Evolutionary conservation across 108 stramenopile genomes (phyloP).

Genomic region (Chaetoceros muelleri): DNA sequence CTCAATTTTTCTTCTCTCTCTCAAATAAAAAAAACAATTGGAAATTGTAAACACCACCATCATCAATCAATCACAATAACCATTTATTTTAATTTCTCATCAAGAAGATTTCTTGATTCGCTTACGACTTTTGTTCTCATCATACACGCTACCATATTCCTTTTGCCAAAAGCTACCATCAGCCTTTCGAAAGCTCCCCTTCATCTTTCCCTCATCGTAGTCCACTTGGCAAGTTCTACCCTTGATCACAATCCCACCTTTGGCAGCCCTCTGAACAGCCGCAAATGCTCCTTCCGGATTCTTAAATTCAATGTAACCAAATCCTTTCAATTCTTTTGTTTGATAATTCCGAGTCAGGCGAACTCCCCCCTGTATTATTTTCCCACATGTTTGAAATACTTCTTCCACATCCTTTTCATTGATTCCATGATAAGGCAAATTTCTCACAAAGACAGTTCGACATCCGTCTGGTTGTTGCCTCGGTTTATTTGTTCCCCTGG

Average conservation of each 20-base stretch:
- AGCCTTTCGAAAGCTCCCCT: conserved; percentile 46
- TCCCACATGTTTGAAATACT: conserved; percentile 41
- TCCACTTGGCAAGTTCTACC: conserved; percentile 53
- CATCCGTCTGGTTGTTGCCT: conserved; percentile 49
- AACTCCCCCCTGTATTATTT: conserved; percentile 53
- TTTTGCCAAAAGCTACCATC: conserved; percentile 61
- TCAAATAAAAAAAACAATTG: no score
- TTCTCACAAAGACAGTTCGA: conserved; percentile 75
- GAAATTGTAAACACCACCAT: neutral
- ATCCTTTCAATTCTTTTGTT: conserved; percentile 59
- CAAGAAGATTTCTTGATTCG: neutral
- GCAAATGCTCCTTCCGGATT: conserved; percentile 34
- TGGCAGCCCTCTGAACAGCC: conserved; percentile 45
- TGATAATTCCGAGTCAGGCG: conserved; percentile 55
- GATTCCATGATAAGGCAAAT: conserved; percentile 77
- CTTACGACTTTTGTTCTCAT: neutral
- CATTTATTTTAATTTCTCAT: neutral
- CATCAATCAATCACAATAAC: neutral
- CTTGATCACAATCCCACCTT: conserved; percentile 30
- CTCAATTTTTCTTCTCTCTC: conserved; percentile 6
- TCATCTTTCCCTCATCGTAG: conserved; percentile 71
- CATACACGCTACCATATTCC: conserved; percentile 12
- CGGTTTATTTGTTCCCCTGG: conserved; percentile 9
- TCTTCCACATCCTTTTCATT: conserved; percentile 68
- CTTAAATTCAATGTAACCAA: conserved; percentile 72